Conservation (phyloP, 2,329 filamentous ascomycete genomes). For the Alternaria metachromatica region DNA sequence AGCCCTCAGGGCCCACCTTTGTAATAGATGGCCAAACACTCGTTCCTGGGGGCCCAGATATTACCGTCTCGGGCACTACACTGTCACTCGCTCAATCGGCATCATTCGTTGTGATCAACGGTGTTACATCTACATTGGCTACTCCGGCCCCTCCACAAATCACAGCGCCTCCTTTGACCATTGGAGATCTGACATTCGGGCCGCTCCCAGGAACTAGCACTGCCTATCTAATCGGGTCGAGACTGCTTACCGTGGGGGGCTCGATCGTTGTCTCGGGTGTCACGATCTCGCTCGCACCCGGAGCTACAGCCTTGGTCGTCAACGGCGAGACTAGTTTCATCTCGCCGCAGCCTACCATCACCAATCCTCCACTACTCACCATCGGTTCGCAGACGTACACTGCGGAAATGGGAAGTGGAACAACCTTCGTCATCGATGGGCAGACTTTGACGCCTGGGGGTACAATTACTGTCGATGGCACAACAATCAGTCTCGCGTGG, state of each 20-base stretch:
- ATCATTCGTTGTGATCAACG: slow-evolving; percentile 43
- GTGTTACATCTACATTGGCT: slow-evolving; percentile 43
- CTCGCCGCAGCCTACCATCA: slow-evolving; percentile 24
- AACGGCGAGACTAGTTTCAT: slow-evolving; percentile 43
- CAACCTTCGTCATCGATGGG: slow-evolving; percentile 47
- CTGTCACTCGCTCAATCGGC: slow-evolving; percentile 42
- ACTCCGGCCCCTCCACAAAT: slow-evolving; percentile 28
- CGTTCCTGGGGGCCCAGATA: slow-evolving; percentile 40
- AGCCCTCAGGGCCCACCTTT: slow-evolving; percentile 28
- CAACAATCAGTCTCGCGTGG: slow-evolving; percentile 42
- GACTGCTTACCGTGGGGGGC: slow-evolving; percentile 50
- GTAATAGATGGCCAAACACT: slow-evolving; percentile 49
- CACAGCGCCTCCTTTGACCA: slow-evolving; percentile 38
- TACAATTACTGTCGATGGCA: slow-evolving; percentile 39
- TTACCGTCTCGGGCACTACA: slow-evolving; percentile 43
- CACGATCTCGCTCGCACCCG: slow-evolving; percentile 40
- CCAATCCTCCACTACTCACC: slow-evolving; percentile 41
- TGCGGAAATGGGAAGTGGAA: slow-evolving; percentile 30
- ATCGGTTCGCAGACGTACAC: slow-evolving; percentile 42
- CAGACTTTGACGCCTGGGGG: slow-evolving; percentile 51
- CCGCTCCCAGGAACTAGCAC: slow-evolving; percentile 41
- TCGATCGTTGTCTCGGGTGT: slow-evolving; percentile 34
- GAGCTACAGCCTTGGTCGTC: slow-evolving; percentile 38
- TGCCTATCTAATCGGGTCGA: slow-evolving; percentile 46
- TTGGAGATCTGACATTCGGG: slow-evolving; percentile 36